Evolutionary conservation across 2,329 filamentous ascomycete species (phyloP), one percentile per base, ranked within the genome.

Genomic region (Dryadomyces quercivorus): DNA sequence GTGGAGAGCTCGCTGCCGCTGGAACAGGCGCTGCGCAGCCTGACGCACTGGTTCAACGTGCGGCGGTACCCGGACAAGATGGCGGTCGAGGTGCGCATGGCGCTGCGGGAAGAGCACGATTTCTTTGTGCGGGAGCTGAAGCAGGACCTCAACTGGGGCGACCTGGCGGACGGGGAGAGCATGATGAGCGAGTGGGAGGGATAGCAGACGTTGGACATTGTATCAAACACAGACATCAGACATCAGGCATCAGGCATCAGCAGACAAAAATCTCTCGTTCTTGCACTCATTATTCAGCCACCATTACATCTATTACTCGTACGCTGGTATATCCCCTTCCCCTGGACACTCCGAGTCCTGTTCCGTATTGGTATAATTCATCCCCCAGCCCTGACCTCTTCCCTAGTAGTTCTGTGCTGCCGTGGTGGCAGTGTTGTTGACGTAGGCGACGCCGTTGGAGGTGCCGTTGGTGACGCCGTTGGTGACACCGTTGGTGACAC

Each of bases 21-120:
- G 8, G 93, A 98, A 70, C 91, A 96, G 72, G 90, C 89, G 1
- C 74, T 97, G 47, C 76, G 93, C 46, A 88, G 87, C 45, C 69
- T 98, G 59, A 96, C 92, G 53, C 90, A 96, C 67, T 98, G 93
- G 90, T 88, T 88, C 74, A 95, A 96, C 67, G 73, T 95, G 62
- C 80, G 88, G 55, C 72, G 81, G 59, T 96, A 94, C 64, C 86
- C 87, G 20, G 86, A 90, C 56, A 80, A 84, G 56, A 88, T 95
- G 77, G 82, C 76, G 20, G 67, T 71, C 13, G 78, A 77, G 56
- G 70, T 78, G 51, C 65, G 78, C 16, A 72, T 75, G 10, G 75
- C 84, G 47, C 72, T 86, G 65, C 77, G 81, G 52, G 84, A 88
- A 64, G 85, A 90, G 67, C 78, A 85, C 59, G 86, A 91, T 64